Conservation (phyloP, 2,329 filamentous ascomycete species). For the Cladosporium oxysporum region DNA sequence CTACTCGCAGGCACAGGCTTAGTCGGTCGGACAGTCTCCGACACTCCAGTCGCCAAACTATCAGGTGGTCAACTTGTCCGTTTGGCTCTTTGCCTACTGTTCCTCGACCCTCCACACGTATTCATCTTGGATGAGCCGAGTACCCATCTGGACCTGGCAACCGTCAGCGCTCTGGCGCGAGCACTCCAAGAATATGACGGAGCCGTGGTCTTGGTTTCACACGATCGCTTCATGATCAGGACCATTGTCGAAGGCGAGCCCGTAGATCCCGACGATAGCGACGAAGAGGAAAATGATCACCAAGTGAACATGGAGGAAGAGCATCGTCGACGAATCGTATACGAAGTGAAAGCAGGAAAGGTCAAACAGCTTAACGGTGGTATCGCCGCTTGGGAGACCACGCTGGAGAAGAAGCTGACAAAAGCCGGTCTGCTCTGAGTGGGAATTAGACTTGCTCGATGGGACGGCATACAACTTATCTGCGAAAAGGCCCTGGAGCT, state of each 20-base stretch:
- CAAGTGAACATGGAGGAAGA: not conserved
- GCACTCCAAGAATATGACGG: conserved; percentile 70
- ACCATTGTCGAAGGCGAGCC: conserved; percentile 66
- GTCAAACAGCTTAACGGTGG: conserved; percentile 15
- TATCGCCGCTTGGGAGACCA: conserved; percentile 18
- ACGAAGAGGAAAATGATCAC: conserved; percentile 9
- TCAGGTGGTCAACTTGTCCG: conserved; percentile 74
- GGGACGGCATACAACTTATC: not conserved
- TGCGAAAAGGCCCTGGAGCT: not conserved
- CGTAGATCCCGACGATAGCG: conserved; percentile 12
- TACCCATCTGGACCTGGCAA: conserved; percentile 82
- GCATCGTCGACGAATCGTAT: conserved; percentile 14
- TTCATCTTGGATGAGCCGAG: conserved; percentile 80
- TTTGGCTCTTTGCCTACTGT: conserved; percentile 67
- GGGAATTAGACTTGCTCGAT: not conserved
- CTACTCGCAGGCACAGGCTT: conserved; percentile 70
- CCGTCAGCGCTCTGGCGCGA: conserved; percentile 68
- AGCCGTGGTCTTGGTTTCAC: conserved; percentile 74
- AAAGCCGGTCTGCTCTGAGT: conserved; percentile 15
- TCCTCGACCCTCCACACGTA: conserved; percentile 69
- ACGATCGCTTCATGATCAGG: conserved; percentile 80
- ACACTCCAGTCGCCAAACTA: conserved; percentile 70
- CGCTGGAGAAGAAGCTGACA: conserved; percentile 19
- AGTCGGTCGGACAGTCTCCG: conserved; percentile 68
- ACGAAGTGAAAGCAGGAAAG: conserved; percentile 19